A percentile compares a stretch with the other conserved stretches of the same genome.
phyloP scores from a whole-genome alignment of 192 early-diverging fungal genomes.

The Bifiguratus adelaidae region DNA sequence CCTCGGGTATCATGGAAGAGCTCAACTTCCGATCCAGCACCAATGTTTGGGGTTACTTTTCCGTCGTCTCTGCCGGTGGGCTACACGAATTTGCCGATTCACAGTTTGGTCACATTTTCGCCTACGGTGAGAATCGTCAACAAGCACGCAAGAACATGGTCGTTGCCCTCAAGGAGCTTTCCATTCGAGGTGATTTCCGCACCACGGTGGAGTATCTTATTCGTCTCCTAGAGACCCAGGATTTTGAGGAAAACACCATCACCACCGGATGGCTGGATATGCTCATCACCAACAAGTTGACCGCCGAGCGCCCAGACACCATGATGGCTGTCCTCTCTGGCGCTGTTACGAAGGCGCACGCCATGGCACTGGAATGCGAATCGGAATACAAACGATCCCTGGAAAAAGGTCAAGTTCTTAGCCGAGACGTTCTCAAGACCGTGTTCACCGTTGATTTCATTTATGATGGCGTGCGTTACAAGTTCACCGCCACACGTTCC shows the following conservation, averaged over 20 bases:
- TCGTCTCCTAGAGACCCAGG: constrained; percentile 81
- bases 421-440: constrained; percentile 60
- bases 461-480: constrained; percentile 85
- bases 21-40: constrained; percentile 93
- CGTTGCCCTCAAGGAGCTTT: constrained; percentile 94
- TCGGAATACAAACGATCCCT: constrained; percentile 71
- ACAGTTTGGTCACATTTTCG: constrained; percentile 98
- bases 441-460: constrained; percentile 84
- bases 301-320: constrained; percentile 83
- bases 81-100: constrained; percentile 99
- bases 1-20: constrained; percentile 90
- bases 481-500: constrained; percentile 70
- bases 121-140: constrained; percentile 91
- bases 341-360: constrained; percentile 79
- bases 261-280: constrained; percentile 95
- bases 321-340: constrained; percentile 89
- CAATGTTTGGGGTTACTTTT: constrained; percentile 99
- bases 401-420: constrained; percentile 90
- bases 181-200: constrained; percentile 96
- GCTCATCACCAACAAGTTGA: constrained; percentile 82
- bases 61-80: constrained; percentile 86
- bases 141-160: constrained; percentile 94
- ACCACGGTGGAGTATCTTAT: constrained; percentile 97
- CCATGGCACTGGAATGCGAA: constrained; percentile 45
- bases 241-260: constrained; percentile 81